phyloP scores from a whole-genome alignment of 345 rosid genomes.

The Lepidium aucheri region DNA sequence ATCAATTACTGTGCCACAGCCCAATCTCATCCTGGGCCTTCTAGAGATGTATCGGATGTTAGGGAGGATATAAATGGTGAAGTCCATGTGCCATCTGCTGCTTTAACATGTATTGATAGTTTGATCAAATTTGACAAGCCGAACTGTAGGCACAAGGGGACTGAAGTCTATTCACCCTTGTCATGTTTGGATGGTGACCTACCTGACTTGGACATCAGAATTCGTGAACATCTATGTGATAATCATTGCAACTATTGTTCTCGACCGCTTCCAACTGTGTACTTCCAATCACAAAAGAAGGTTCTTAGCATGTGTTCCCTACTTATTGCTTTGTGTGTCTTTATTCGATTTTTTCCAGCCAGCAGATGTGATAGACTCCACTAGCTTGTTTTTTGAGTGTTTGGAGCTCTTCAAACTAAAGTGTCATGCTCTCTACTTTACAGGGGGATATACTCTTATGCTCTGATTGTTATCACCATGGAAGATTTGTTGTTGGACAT shows the following conservation, averaged over 20 bases:
- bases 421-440: slow-evolving; percentile 19
- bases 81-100: slow-evolving; percentile 86
- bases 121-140: slow-evolving; percentile 98
- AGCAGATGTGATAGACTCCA: not conserved
- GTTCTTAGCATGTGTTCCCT: slow-evolving; percentile 31
- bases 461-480: slow-evolving; percentile 73
- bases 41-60: slow-evolving; percentile 51
- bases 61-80: slow-evolving; percentile 86
- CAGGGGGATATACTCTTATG: slow-evolving; percentile 81
- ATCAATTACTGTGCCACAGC: slow-evolving; percentile 76
- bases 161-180: slow-evolving; percentile 51
- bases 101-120: slow-evolving; percentile 92
- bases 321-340: not conserved
- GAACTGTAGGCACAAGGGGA: slow-evolving; percentile 71
- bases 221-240: slow-evolving; percentile 81
- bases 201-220: slow-evolving; percentile 80
- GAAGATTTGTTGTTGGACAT: slow-evolving; percentile 76
- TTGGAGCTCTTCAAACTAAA: slow-evolving; percentile 1
- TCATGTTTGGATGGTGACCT: slow-evolving; percentile 39
- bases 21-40: slow-evolving; percentile 39
- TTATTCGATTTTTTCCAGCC: not conserved
- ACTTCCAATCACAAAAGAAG: slow-evolving; percentile 90
- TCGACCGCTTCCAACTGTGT: slow-evolving; percentile 53
- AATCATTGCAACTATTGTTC: slow-evolving; percentile 70
- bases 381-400: not conserved